Conservation (phyloP, 2,329 filamentous ascomycete species). For the Canariomyces notabilis region DNA sequence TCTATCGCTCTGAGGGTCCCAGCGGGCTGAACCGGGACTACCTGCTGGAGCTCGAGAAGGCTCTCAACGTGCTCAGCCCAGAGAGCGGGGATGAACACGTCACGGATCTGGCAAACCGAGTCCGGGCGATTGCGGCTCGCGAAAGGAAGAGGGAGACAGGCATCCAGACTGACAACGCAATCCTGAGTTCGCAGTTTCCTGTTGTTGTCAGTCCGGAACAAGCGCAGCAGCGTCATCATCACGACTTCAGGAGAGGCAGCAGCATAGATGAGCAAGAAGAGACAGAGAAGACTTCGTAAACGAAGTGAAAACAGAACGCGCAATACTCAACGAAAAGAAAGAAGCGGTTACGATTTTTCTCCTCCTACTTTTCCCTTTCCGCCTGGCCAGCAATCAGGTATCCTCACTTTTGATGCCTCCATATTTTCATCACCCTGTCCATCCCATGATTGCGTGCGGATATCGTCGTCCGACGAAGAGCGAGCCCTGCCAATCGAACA, state of each 20-base stretch:
- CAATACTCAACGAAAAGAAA: constrained; percentile 7
- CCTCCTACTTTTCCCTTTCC: neutral
- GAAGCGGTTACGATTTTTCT: constrained; percentile 12
- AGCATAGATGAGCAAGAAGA: constrained; percentile 58
- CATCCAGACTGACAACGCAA: constrained; percentile 16
- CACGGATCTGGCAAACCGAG: constrained; percentile 69
- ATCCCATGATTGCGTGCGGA: neutral
- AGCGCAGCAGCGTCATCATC: constrained; percentile 19
- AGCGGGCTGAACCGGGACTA: constrained; percentile 92
- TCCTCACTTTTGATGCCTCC: neutral
- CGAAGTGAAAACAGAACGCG: constrained; percentile 11
- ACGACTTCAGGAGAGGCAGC: constrained; percentile 39
- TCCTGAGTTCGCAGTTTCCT: constrained; percentile 25
- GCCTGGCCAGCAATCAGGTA: neutral
- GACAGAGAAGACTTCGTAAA: constrained; percentile 42
- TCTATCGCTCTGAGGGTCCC: constrained; percentile 69
- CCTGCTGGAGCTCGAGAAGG: constrained; percentile 71
- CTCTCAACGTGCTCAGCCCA: constrained; percentile 64
- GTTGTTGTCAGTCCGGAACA: constrained; percentile 20
- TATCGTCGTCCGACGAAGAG: neutral
- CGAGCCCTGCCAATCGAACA: neutral
- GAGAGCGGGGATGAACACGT: constrained; percentile 82
- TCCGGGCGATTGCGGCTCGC: constrained; percentile 50
- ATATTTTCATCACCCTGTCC: neutral
- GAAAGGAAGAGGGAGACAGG: constrained; percentile 12